These are phyloP conservation scores for Choanephora cucurbitarum DNA, from an alignment of 371 early-diverging fungal genomes.

Conservation along the genomic window DNA sequence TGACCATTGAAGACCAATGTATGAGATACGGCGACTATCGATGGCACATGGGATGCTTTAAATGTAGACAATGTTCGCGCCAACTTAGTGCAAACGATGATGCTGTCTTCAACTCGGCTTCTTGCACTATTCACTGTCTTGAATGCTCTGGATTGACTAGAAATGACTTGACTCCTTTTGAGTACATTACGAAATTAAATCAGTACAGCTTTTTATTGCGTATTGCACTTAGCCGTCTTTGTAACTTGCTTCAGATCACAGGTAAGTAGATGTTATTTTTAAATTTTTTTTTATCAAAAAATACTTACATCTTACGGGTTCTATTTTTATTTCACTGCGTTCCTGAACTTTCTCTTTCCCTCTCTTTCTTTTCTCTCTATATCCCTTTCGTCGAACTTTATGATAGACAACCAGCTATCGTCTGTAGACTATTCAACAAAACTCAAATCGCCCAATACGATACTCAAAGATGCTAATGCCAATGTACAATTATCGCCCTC, in stretches of 20 bases:
- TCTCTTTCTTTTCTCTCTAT: slow-evolving; percentile 5
- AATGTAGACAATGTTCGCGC: slow-evolving; percentile 68
- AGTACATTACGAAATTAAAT: slow-evolving; percentile 77
- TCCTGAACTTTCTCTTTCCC: not conserved
- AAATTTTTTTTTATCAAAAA: not conserved
- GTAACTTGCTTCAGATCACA: slow-evolving; percentile 70
- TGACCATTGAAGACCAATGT: slow-evolving; percentile 88
- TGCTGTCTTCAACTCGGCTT: slow-evolving; percentile 48
- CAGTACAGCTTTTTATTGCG: slow-evolving; percentile 88
- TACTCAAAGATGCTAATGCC: slow-evolving; percentile 17
- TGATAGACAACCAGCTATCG: slow-evolving; percentile 40
- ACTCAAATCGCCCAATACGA: slow-evolving; percentile 10
- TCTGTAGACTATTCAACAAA: slow-evolving; percentile 42
- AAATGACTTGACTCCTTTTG: slow-evolving; percentile 11
- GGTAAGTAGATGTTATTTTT: slow-evolving; percentile 36
- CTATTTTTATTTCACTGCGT: slow-evolving; percentile 1
- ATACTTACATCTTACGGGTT: slow-evolving; percentile 1
- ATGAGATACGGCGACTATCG: slow-evolving; percentile 64
- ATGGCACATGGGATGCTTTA: slow-evolving; percentile 86
- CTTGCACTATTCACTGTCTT: slow-evolving; percentile 51
- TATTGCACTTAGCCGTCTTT: slow-evolving; percentile 82
- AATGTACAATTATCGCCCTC: slow-evolving; percentile 17
- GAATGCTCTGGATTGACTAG: slow-evolving; percentile 29
- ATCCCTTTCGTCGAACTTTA: slow-evolving; percentile 1
- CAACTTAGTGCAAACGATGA: slow-evolving; percentile 35